Conservation (phyloP, 2,329 filamentous ascomycete species). For the Epichloe gansuensis region DNA sequence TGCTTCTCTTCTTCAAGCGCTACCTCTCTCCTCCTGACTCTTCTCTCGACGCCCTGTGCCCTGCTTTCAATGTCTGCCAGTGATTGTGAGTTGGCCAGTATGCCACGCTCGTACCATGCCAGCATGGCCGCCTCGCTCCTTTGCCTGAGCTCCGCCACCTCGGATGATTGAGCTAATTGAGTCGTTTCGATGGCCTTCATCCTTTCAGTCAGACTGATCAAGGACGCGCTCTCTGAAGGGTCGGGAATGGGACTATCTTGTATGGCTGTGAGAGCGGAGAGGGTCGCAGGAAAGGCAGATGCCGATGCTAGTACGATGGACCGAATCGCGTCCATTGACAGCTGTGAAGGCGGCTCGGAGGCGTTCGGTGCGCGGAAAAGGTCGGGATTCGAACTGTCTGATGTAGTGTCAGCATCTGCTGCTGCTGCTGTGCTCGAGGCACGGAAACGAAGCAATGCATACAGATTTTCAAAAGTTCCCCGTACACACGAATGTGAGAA, state of each 20-base stretch:
- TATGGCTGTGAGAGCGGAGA: conserved; percentile 44
- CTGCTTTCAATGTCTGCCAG: conserved; percentile 61
- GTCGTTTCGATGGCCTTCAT: conserved; percentile 48
- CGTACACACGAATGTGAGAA: conserved; percentile 41
- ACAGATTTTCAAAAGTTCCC: conserved; percentile 49
- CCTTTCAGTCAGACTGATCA: conserved; percentile 46
- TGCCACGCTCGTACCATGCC: conserved; percentile 60
- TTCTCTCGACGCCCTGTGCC: conserved; percentile 51
- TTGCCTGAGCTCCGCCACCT: conserved; percentile 49
- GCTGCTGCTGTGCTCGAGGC: neutral
- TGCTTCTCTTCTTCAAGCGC: conserved; percentile 37
- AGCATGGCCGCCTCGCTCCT: conserved; percentile 51
- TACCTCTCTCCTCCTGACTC: conserved; percentile 50
- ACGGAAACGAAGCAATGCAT: conserved; percentile 15
- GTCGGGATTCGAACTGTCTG: conserved; percentile 41
- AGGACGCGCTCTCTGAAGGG: conserved; percentile 36
- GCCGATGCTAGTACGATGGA: conserved; percentile 45
- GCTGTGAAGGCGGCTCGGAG: conserved; percentile 36
- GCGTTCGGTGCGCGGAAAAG: conserved; percentile 38
- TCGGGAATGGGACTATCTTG: conserved; percentile 45
- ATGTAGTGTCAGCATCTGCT: neutral
- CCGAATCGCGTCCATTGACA: conserved; percentile 37
- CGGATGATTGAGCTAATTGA: conserved; percentile 47
- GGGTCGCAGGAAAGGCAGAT: conserved; percentile 39
- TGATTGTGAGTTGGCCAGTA: conserved; percentile 53